Evolutionary conservation across 768 basidiomycete genomes (phyloP).

Genomic region (Tulasnella sp.): DNA sequence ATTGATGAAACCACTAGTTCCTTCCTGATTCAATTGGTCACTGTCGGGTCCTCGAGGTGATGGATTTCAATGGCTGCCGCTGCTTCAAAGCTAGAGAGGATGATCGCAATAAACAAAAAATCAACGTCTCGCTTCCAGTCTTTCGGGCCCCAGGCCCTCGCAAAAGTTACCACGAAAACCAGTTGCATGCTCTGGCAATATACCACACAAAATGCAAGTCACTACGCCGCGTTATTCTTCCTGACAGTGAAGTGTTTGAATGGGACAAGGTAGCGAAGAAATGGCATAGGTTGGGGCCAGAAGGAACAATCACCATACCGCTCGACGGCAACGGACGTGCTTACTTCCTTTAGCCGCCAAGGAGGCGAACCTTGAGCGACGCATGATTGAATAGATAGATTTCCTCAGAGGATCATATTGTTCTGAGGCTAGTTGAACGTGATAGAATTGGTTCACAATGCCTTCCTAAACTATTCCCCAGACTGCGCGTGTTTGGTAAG

Average conservation of each 20-base stretch:
- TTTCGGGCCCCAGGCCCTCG: neutral
- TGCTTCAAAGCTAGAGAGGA: slow-evolving; percentile 13
- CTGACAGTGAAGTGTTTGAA: neutral
- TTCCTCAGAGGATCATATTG: neutral
- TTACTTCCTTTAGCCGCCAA: neutral
- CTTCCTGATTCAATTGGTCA: neutral
- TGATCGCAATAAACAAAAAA: neutral
- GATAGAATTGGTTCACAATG: neutral
- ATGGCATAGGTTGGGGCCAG: neutral
- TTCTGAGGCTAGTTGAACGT: neutral
- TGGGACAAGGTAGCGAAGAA: neutral
- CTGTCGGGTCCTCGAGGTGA: neutral
- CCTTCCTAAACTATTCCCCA: neutral
- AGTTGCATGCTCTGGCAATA: neutral
- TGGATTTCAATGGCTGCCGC: neutral
- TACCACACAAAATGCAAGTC: neutral
- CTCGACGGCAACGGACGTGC: neutral
- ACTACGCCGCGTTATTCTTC: neutral
- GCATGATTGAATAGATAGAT: neutral
- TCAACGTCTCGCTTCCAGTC: neutral
- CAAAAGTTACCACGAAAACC: neutral
- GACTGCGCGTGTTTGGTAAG: slow-evolving; percentile 4
- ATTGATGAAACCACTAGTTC: neutral
- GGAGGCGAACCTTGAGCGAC: neutral
- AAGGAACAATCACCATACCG: neutral